Evolutionary conservation across 2,329 filamentous ascomycete species (phyloP).

Genomic region (Leptographium galeiforme): DNA sequence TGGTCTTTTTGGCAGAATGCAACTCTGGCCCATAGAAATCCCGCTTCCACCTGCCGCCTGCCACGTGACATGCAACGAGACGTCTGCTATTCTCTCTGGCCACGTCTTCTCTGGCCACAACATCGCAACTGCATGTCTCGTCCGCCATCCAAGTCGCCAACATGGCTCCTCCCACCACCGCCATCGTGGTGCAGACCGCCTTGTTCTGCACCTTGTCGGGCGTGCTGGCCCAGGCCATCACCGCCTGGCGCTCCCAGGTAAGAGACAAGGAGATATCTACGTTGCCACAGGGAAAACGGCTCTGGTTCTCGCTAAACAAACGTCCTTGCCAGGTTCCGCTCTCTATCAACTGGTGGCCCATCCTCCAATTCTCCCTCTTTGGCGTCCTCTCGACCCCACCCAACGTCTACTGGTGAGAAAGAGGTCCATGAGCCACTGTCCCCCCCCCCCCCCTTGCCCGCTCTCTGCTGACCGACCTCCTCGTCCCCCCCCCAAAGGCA

Average conservation of each 20-base stretch:
- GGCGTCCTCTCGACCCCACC: constrained; percentile 61
- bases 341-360: constrained; percentile 48
- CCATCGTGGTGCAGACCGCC: constrained; percentile 51
- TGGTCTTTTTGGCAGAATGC: neutral
- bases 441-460: no score
- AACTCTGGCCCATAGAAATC: neutral
- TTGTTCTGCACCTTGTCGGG: constrained; percentile 56
- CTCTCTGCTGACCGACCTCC: neutral
- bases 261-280: no score
- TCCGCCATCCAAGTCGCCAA: neutral
- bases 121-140: no score
- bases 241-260: constrained; percentile 46
- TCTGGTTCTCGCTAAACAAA: no score
- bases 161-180: constrained; percentile 34
- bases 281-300: no score
- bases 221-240: constrained; percentile 57
- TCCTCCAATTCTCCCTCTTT: constrained; percentile 68
- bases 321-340: constrained; percentile 35
- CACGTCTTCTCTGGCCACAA: no score
- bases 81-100: no score
- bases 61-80: no score
- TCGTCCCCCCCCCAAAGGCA: constrained; percentile 36
- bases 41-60: no score
- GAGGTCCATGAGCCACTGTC: no score
- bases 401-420: constrained; percentile 64